Evolutionary conservation across 306 rosid genomes (phyloP), one percentile per base, ranked within the genome.

Genomic region (Vachellia collinsii): DNA sequence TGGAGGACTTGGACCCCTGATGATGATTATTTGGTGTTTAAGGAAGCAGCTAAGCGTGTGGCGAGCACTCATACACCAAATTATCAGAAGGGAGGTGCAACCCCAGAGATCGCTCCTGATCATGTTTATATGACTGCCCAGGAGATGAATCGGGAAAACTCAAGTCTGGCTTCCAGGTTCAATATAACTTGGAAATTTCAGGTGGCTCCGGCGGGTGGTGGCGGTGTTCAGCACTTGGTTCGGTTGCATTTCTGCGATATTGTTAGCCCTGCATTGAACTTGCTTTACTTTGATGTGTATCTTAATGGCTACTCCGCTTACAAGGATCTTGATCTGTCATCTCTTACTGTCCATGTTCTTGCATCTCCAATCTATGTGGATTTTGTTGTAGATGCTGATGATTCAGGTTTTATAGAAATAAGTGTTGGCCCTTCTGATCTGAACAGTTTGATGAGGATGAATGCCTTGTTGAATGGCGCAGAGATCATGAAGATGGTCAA

Each of bases 1-100:
- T 93, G 98, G 99, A 92, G 99, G 85, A 89, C 90, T 74, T 95
- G 99, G 99, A 72, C 87, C 56, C 99, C 98, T 81, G 99, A 95
- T 83, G 92, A 86, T 59, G 88, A 84, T 61, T 95, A 79, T 81
- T 84, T 95, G 61, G 89, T 81, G 4, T 77, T 95, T 22, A 85
- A 90, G 87, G 86, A 82, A 12, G 91, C 96, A 3, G 95, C 99
- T 5, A 90, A 88, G 86, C 83, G 80, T 70, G 96, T 84, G 13
- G 63, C 61, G 23, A 89, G 89, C 43, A 80, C 84, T 77, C 86
- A 90, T 72, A 46, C 77, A 63, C 99, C 97, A 4, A 83, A 95
- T 77, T 95, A 91, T 70, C 87, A 91, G 87, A 48, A 50, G 17
- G 95, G 96, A 43, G 92, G 95, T 11, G 87, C 91, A 3, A 93